Percentiles rank a stretch among this genome's conserved stretches.
Conservation (phyloP, 345 rosid genomes). For the Eucalyptus pauciflora region DNA sequence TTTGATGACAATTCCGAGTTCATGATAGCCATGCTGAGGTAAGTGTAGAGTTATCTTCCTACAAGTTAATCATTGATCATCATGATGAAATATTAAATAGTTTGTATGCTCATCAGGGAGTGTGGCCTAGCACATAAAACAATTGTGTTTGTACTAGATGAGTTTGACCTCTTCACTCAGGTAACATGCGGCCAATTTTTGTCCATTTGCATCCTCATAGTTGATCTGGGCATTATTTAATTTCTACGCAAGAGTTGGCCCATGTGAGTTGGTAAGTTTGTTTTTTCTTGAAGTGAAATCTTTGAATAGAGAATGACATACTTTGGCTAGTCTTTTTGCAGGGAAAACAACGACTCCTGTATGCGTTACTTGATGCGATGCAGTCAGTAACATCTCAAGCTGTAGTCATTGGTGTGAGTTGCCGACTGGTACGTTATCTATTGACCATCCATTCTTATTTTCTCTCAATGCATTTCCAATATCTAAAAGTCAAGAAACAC, state of each 20-base stretch:
- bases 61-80: not conserved
- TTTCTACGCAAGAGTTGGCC: not conserved
- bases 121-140: conserved; percentile 97
- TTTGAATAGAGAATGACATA: not conserved
- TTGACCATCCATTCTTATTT: not conserved
- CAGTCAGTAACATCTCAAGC: conserved; percentile 89
- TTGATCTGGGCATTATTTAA: not conserved
- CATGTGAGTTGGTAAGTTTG: not conserved
- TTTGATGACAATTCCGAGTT: conserved; percentile 89
- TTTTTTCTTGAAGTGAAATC: not conserved
- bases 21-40: conserved; percentile 78
- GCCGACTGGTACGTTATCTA: conserved; percentile 47
- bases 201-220: not conserved
- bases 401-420: conserved; percentile 74
- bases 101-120: conserved; percentile 44
- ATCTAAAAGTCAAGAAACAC: not conserved
- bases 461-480: not conserved
- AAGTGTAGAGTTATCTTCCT: conserved; percentile 2
- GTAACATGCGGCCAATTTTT: conserved; percentile 18
- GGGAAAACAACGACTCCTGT: conserved; percentile 87
- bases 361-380: conserved; percentile 92
- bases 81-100: not conserved
- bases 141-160: conserved; percentile 71
- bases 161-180: conserved; percentile 94
- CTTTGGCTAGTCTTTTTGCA: conserved; percentile 9